Conservation (phyloP, 495 filamentous ascomycete genomes). For the Penicillium coprophilum region DNA sequence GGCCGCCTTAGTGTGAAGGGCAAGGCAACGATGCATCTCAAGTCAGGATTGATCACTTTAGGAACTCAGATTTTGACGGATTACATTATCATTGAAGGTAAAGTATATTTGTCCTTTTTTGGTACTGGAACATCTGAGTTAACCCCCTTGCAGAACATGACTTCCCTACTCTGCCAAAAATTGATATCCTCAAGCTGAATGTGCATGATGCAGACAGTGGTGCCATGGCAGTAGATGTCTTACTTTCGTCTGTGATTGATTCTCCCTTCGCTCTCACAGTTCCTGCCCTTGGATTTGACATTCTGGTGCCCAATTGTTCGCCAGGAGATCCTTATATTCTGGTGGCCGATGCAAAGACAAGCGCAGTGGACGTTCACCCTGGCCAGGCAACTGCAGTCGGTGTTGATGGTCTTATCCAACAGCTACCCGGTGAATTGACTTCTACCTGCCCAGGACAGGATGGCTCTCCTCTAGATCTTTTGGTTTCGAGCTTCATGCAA, state of each 20-base stretch:
- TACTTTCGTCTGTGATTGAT: slow-evolving; percentile 63
- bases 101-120: slow-evolving; percentile 37
- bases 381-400: slow-evolving; percentile 63
- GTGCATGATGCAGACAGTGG: slow-evolving; percentile 65
- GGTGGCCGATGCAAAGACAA: slow-evolving; percentile 74
- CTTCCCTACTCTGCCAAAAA: slow-evolving; percentile 72
- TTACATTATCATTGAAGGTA: slow-evolving; percentile 77
- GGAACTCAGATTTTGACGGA: slow-evolving; percentile 71
- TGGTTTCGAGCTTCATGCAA: slow-evolving; percentile 78
- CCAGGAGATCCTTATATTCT: slow-evolving; percentile 60
- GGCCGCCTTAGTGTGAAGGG: slow-evolving; percentile 65
- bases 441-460: slow-evolving; percentile 68
- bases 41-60: slow-evolving; percentile 73
- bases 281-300: slow-evolving; percentile 77
- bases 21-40: slow-evolving; percentile 65
- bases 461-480: slow-evolving; percentile 79
- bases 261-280: slow-evolving; percentile 73
- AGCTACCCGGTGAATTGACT: slow-evolving; percentile 69
- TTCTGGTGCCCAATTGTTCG: slow-evolving; percentile 76
- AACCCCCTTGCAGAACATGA: slow-evolving; percentile 48
- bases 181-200: slow-evolving; percentile 73
- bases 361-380: slow-evolving; percentile 61
- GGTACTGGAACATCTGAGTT: slow-evolving; percentile 11
- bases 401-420: slow-evolving; percentile 64
- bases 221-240: slow-evolving; percentile 75